Base-by-base conservation (phyloP, 2,329 filamentous ascomycete species). In the Aulographum hederae region DNA sequence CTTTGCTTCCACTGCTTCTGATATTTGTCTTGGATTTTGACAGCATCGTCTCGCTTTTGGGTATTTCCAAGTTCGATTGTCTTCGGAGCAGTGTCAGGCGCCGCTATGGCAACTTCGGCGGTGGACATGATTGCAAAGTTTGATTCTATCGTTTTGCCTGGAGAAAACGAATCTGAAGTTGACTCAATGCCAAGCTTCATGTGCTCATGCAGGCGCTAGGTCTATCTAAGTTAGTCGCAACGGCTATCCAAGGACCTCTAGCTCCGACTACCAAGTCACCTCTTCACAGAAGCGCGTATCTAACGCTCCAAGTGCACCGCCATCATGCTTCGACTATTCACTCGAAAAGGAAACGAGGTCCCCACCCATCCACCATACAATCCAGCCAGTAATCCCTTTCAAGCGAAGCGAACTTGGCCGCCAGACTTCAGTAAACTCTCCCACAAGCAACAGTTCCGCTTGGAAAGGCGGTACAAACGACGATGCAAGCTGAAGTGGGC, bases 11-110 rank as follows among this genome's bases (percentile, higher is more conserved):
- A 92, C 68, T 75, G 65, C 49, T 74, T 61, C 59, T 95, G 86
- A 58, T 92, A 94, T 51, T 84, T 84, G 61, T 89, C 91, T 61
- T 95, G 86, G 46, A 77, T 69, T 19, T 71, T 71, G 44, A 89
- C 75, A 42, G 92, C 63, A 31, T 74, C 69, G 48, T 92, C 82
- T 52, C 84, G 67, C 60, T 92, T 92, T 46, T 91, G 81, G 25
- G 84, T 92, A 69, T 43, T 38, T 48, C 48, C 34, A 48, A 42
- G 26, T 43, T 48, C 44, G 48, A 32, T 32, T n/a, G 30, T 28
- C 8, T 28, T 28, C 27, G 8, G n/a, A n/a, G n/a, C n/a, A n/a
- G n/a, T n/a, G 15, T 28, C 27, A 14, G 15, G 27, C 8, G 15
- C 27, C 8, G 8, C 27, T 10, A 25, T 13, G 21, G 21, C 21